Conservation (phyloP, 2,329 filamentous ascomycete species). For the Penicillium hordei region DNA sequence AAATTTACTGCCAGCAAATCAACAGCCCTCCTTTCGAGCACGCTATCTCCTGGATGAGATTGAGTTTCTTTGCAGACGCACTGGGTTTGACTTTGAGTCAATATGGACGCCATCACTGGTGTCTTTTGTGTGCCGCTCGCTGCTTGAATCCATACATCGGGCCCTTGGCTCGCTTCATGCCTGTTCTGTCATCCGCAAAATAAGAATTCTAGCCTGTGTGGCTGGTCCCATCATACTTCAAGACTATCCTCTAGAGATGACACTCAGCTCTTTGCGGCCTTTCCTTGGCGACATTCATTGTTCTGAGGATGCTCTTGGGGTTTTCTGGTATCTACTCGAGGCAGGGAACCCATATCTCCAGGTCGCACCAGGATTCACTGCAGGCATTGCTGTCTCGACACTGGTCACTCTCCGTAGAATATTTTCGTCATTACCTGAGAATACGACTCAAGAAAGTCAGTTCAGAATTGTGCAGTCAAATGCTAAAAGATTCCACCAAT, state of each 20-base stretch:
- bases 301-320: constrained; percentile 83
- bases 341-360: constrained; percentile 65
- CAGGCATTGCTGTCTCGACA: constrained; percentile 76
- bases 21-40: constrained; percentile 82
- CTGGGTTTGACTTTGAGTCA: constrained; percentile 61
- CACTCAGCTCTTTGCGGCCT: constrained; percentile 74
- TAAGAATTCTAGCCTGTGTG: constrained; percentile 76
- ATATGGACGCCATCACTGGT: constrained; percentile 78
- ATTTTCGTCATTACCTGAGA: constrained; percentile 70
- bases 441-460: constrained; percentile 81
- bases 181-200: constrained; percentile 80
- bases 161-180: constrained; percentile 84
- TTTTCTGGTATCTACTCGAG: constrained; percentile 78
- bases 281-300: constrained; percentile 83
- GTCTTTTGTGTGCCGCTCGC: constrained; percentile 69
- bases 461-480: constrained; percentile 74
- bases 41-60: constrained; percentile 75
- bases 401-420: constrained; percentile 77
- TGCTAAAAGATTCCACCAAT: constrained; percentile 71
- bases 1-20: constrained; percentile 67
- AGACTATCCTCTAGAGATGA: constrained; percentile 86
- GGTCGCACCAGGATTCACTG: constrained; percentile 70
- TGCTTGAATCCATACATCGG: constrained; percentile 78
- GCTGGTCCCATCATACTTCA: constrained; percentile 70
- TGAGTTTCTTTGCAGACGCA: constrained; percentile 72